Base-by-base conservation (phyloP, 225 moss, liverwort and hornwort species). In the Sphagnum tenellum region DNA sequence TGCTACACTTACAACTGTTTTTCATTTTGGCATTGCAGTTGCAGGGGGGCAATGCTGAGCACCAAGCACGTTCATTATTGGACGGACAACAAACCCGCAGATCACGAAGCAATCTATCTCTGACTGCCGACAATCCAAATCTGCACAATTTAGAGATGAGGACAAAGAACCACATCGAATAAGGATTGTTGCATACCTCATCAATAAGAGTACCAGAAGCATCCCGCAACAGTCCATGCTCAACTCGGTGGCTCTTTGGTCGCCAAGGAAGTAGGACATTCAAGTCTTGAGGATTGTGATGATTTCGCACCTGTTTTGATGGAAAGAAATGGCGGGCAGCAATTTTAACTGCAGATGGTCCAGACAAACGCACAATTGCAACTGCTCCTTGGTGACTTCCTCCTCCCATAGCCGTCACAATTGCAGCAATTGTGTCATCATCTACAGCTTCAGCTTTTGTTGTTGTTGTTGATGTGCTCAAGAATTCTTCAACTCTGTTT, bases 341-440 rank as follows among this genome's bases (percentile, higher is more conserved):
- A 62, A 98, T 90, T 71, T 75, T 69, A 51, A 98, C 79, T 48
- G 92, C 96, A 55, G 82, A 89, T 56, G 72, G 57, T 51, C 96
- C 96, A 63, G 92, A 98, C 4, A 98, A 80, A 64, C 96, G 87
- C 59, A 92, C 90, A 68, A 98, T 90, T 65, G 96, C 96, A 5
- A 92, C 90, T 68, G 90, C 88, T 63, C 92, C 96, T 53, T 87
- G 79, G 29, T 29, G 29, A 29, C 29, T 29, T 72, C 87, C 87
- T 55, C 96, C 90, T n/a, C 92, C 96, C 80, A 98, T 80, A 3
- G 96, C 85, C 53, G 96, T 98, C n/a, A 92, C 88, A 67, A 64
- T 64, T 7, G 64, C 64, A 8, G 64, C 64, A 9, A 64, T 64
- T n/a, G 64, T 64, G 29, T 51, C 64, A 50, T 50, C 64, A 50